Evolutionary conservation across 768 basidiomycete genomes (phyloP), one percentile per base, ranked within the genome.

Genomic region (Artomyces pyxidatus): DNA sequence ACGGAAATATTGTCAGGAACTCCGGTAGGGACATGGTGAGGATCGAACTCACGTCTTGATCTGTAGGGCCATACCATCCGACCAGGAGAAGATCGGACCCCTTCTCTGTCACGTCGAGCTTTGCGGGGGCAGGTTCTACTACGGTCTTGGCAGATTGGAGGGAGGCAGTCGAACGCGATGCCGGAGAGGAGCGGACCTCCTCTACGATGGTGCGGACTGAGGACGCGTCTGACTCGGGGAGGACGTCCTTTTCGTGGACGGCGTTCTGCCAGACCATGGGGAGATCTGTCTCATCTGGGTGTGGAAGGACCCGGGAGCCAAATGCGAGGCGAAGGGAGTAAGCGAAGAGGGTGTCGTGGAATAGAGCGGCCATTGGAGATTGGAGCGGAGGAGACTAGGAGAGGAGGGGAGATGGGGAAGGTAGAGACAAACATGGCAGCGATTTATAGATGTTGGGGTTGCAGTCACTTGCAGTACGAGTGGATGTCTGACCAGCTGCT

Each of bases 321-420:
- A 65, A 65, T 6, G 54, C 26, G 12, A 56, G 57, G 44, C 65
- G 62, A 47, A 67, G 49, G 30, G 59, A 42, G 47, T 66, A 60
- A n/a, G 64, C 65, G 45, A 63, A 49, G 22, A 61, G 52, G 2
- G 65, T 60, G 49, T 66, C 64, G 42, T 57, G 61, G 27, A 67
- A 52, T 2, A 61, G 50, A 7, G 58, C 48, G 19, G 55, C 16
- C 51, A 55, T 55, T 22, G 26, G 26, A 19, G 28, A 7, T n/a
- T 35, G 39, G 27, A 2, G 30, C 16, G n/a, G 25, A 42, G 1
- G 14, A 11, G 8, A 14, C 2, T 19, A n/a, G 28, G 19, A 23
- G 27, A 25, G 19, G n/a, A n/a, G 27, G 14, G 7, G 25, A 26
- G 32, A 21, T 45, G 44, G 27, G n/a, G 12, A 38, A 40, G 42